Evolutionary conservation across 106 monocot genomes (phyloP), one percentile per base, ranked within the genome.

Genomic region (Vanilla planifolia): DNA sequence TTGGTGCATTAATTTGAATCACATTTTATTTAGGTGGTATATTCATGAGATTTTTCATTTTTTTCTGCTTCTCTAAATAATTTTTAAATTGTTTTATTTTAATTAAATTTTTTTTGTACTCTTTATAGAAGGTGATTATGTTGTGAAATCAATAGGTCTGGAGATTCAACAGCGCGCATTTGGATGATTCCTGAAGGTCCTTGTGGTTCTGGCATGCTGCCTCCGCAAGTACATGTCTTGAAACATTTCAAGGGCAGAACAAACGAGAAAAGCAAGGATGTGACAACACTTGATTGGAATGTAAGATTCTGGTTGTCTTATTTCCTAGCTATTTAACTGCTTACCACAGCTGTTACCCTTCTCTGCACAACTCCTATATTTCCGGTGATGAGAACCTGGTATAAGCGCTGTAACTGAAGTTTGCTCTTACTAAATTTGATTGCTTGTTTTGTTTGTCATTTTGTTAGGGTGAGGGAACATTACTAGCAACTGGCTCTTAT

Each of bases 211-310:
- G 55, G 26, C 60, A 61, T 68, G 67, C 79, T 48, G 36, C 68
- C 79, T 56, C 68, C 80, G 24, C 70, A 53, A 67, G 70, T 71
- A 23, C 74, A 80, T 51, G 78, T 99, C 32, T 62, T 99, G 40
- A 99, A 88, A 71, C 98, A 99, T 80, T 99, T 92, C 70, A 88
- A 90, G 74, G 98, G 98, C 19, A 80, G 74, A 68, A 79, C 80
- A 27, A 82, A 79, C 53, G 98, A 99, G 68, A 99, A 99, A 71
- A 85, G 92, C 81, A 98, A 98, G 74, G 98, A 99, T 73, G 98
- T 99, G 21, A 92, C 92, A 16, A 99, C 98, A 17, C 75, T 99
- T 55, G 92, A 99, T 67, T 99, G 98, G 98, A 99, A 92, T 68
- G 98, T 99, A 73, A 77, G 79, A 51, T n/a, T 30, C 37, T 57